A percentile compares a stretch with the other conserved stretches of the same genome.
phyloP scores from a whole-genome alignment of 1,139 yeast species.

The Geotrichum klebahnii region DNA sequence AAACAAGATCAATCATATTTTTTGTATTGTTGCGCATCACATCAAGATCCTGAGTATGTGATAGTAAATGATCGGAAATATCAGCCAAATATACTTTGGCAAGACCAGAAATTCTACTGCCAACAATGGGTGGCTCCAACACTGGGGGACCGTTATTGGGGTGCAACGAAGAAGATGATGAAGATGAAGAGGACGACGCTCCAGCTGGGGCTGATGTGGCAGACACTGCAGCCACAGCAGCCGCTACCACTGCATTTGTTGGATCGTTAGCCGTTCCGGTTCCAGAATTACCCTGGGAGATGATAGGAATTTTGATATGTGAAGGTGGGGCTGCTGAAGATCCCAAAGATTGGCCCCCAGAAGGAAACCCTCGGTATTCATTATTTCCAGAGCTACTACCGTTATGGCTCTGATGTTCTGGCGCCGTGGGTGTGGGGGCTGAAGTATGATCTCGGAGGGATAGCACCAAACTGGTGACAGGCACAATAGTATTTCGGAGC shows the following conservation, averaged over 20 bases:
- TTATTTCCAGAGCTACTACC: constrained; percentile 1
- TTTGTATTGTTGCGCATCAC: constrained; percentile 50
- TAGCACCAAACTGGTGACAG: constrained; percentile 45
- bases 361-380: not conserved
- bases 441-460: constrained; percentile 43
- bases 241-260: constrained; percentile 6
- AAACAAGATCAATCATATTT: constrained; percentile 48
- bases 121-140: constrained; percentile 6
- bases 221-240: constrained; percentile 11
- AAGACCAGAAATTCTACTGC: constrained; percentile 36
- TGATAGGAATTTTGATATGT: constrained; percentile 9
- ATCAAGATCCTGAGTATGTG: constrained; percentile 50
- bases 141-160: not conserved
- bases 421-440: constrained; percentile 1
- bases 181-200: not conserved
- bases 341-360: not conserved
- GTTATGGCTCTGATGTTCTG: not conserved
- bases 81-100: constrained; percentile 49
- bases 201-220: constrained; percentile 11
- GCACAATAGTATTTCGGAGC: constrained; percentile 45
- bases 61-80: constrained; percentile 50
- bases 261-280: constrained; percentile 7
- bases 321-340: not conserved
- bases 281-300: constrained; percentile 7
- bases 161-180: not conserved